phyloP scores from a whole-genome alignment of 306 rosid species.

The Acacia crassicarpa region DNA sequence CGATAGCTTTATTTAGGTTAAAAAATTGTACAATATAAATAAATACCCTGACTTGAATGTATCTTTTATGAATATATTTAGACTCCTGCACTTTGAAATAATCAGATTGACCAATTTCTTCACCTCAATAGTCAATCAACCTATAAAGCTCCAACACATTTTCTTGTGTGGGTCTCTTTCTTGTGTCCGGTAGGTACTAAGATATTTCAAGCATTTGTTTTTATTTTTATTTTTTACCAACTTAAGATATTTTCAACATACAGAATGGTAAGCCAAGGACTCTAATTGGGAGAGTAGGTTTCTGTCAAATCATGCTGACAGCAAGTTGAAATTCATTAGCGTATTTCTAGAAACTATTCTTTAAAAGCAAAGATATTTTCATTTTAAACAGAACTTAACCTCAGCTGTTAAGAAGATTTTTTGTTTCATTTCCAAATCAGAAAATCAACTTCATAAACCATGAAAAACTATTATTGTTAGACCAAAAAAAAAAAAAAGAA shows the following conservation, averaged over 20 bases:
- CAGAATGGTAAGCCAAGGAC: background rate
- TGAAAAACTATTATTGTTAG: background rate
- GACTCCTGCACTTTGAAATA: background rate
- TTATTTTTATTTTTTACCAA: no score
- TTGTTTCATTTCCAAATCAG: background rate
- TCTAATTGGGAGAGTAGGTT: background rate
- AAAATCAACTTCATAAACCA: background rate
- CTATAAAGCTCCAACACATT: background rate
- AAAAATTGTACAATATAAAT: no score
- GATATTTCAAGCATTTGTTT: background rate
- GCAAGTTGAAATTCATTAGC: background rate
- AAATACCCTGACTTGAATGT: no score
- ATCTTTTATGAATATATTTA: background rate
- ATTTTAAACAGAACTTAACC: background rate
- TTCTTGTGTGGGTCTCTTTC: background rate
- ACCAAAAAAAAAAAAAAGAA: background rate
- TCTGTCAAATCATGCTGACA: background rate
- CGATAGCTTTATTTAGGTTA: no score
- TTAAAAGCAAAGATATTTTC: background rate
- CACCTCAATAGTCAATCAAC: background rate
- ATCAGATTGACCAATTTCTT: background rate
- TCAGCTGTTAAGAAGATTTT: background rate
- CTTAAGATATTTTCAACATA: background rate
- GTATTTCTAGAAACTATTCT: no score
- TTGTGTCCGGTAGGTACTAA: background rate